phyloP scores from a whole-genome alignment of 2,329 filamentous ascomycete species.

The Fusarium irregulare region DNA sequence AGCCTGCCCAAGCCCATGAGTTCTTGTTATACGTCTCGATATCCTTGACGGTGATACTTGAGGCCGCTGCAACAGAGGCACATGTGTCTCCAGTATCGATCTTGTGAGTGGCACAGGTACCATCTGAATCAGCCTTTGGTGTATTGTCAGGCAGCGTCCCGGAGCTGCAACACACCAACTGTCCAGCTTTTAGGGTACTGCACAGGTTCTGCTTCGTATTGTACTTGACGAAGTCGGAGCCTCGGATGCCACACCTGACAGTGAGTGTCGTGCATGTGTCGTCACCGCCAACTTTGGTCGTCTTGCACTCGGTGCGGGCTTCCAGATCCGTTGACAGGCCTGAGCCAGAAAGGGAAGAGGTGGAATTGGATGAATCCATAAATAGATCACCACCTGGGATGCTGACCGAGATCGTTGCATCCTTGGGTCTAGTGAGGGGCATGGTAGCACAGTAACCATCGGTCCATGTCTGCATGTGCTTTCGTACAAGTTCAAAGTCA shows the following conservation, averaged over 20 bases:
- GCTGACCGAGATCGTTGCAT: background rate
- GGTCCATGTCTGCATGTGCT: background rate
- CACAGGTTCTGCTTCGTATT: conserved; percentile 47
- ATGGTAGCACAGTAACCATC: background rate
- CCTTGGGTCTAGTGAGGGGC: background rate
- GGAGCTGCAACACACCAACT: conserved; percentile 54
- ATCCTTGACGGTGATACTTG: conserved; percentile 48
- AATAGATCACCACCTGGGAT: no score
- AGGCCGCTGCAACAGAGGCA: conserved; percentile 49
- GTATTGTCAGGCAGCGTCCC: conserved; percentile 34
- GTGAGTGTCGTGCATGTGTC: conserved; percentile 53
- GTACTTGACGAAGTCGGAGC: conserved; percentile 49
- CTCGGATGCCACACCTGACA: conserved; percentile 51
- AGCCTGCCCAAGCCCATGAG: conserved; percentile 48
- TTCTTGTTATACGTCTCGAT: conserved; percentile 42
- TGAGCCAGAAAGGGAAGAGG: no score
- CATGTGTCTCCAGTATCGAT: conserved; percentile 48
- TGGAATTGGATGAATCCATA: no score
- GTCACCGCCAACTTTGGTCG: conserved; percentile 25
- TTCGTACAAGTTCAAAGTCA: background rate
- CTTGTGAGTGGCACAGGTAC: conserved; percentile 53
- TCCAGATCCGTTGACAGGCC: background rate
- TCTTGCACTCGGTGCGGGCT: background rate
- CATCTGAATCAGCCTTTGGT: conserved; percentile 35
- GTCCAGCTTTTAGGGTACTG: conserved; percentile 40